These are phyloP conservation scores for Xylariaceae sp. DNA, from an alignment of 2,329 filamentous ascomycete genomes.

Conservation along the genomic window DNA sequence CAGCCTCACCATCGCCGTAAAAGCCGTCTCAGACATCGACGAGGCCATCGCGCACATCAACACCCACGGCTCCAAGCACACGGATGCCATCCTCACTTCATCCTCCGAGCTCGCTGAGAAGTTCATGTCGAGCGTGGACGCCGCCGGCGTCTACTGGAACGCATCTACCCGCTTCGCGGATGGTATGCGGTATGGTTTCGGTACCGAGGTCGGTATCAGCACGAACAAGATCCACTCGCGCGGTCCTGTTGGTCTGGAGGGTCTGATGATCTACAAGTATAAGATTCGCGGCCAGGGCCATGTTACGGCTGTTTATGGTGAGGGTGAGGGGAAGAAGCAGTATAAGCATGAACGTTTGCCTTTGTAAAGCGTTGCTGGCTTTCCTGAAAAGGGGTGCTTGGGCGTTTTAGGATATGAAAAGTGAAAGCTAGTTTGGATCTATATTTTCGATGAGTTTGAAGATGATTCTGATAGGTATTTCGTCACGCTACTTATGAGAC, in stretches of 20 bases:
- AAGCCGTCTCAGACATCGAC: slow-evolving; percentile 63
- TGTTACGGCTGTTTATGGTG: slow-evolving; percentile 68
- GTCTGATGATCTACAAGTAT: slow-evolving; percentile 97
- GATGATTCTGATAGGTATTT: slow-evolving; percentile 16
- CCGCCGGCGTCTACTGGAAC: slow-evolving; percentile 95
- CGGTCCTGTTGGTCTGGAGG: slow-evolving; percentile 89
- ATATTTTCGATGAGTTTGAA: background rate
- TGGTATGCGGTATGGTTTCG: slow-evolving; percentile 95
- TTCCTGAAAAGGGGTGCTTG: background rate
- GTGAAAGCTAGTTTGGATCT: background rate
- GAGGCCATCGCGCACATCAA: slow-evolving; percentile 87
- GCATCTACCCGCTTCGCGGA: slow-evolving; percentile 91
- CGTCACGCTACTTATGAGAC: too few species aligned
- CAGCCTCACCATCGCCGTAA: slow-evolving; percentile 76
- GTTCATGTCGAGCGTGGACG: slow-evolving; percentile 83
- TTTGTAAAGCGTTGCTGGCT: background rate
- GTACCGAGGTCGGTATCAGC: slow-evolving; percentile 95
- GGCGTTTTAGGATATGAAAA: background rate
- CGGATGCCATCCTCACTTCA: slow-evolving; percentile 80
- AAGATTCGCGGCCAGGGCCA: slow-evolving; percentile 80
- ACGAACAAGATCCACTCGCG: slow-evolving; percentile 97
- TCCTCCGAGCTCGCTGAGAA: slow-evolving; percentile 62
- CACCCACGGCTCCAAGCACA: slow-evolving; percentile 85
- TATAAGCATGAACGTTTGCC: slow-evolving; percentile 54
- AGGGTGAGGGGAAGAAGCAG: slow-evolving; percentile 52